Conservation (phyloP, 306 rosid genomes). For the Cucumis cinereus region DNA sequence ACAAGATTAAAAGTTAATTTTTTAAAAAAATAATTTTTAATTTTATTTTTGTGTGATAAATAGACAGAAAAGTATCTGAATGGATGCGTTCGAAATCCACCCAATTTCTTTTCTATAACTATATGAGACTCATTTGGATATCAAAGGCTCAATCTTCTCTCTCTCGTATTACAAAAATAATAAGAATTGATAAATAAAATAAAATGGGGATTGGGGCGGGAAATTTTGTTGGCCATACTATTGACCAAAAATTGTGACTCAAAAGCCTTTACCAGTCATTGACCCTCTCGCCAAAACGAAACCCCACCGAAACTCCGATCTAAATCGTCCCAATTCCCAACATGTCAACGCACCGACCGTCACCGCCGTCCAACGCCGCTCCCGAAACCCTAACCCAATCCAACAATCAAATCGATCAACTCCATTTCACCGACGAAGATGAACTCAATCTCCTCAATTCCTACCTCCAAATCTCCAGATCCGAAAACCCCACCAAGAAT, state of each 20-base stretch:
- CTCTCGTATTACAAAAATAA: too few species aligned
- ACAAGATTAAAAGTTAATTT: too few species aligned
- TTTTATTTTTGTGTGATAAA: too few species aligned
- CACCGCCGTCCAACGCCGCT: background rate
- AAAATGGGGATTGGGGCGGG: too few species aligned
- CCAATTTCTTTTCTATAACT: too few species aligned
- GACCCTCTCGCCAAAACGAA: background rate
- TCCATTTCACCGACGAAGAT: conserved; percentile 13
- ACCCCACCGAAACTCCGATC: background rate
- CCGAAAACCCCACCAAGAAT: background rate
- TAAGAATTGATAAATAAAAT: too few species aligned
- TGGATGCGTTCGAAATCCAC: too few species aligned
- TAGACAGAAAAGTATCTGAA: too few species aligned
- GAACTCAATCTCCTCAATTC: conserved; percentile 10
- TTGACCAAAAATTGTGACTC: background rate
- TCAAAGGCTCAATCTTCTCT: too few species aligned
- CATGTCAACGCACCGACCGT: conserved; percentile 4
- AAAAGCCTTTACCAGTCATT: background rate
- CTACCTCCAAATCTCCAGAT: conserved; percentile 4
- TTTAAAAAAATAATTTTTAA: too few species aligned
- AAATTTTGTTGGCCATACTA: too few species aligned
- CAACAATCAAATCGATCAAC: background rate
- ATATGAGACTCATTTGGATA: too few species aligned
- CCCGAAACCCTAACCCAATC: background rate
- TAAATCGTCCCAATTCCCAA: background rate